Evolutionary conservation across 306 rosid genomes (phyloP), one percentile per base, ranked within the genome.

Genomic region (Quercus engelmannii): DNA sequence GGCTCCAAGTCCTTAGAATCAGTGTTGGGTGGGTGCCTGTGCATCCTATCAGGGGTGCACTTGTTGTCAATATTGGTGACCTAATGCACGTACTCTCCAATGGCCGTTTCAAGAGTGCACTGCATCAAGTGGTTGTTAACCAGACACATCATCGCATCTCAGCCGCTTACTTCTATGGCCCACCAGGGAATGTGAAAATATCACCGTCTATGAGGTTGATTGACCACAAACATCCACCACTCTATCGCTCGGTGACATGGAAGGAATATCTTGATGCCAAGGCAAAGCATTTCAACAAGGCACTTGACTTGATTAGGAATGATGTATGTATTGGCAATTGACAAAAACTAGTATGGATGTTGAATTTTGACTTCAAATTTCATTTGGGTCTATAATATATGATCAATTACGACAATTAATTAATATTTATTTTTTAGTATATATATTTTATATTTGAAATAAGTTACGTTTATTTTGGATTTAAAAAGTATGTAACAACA

Each of bases 51-150:
- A 1, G 78, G 3, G 87, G 86, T 58, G 83, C 91, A 12, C 85
- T 91, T 0, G 75, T 83, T 1, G 82, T 91, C 28, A 89, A 85
- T 19, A 55, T 78, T 0, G 96, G 90, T 10, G 95, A 89, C 58
- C 51, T 89, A 13, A 80, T 87, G 81, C 90, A 89, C 26, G 74
- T 87, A 13, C 30, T 87, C 19, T 79, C 90, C 18, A 87, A 89
- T 18, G 91, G 87, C 14, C 77, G 9, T 6, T 82, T 79, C 81
- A 80, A 55, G 72, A 89, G 83, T 33, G 41, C 55, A 0, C 0
- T 73, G 71, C 95, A 89, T 51, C 90, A 88, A 30, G 95, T 77
- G 52, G 74, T 81, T 12, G 88, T 87, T 33, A 81, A 77, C 57
- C 14, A 78, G 25, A 56, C n/a, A 25, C 74, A 30, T 19, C 88